Base-by-base conservation (phyloP, 306 rosid species). In the Rosa rugosa region DNA sequence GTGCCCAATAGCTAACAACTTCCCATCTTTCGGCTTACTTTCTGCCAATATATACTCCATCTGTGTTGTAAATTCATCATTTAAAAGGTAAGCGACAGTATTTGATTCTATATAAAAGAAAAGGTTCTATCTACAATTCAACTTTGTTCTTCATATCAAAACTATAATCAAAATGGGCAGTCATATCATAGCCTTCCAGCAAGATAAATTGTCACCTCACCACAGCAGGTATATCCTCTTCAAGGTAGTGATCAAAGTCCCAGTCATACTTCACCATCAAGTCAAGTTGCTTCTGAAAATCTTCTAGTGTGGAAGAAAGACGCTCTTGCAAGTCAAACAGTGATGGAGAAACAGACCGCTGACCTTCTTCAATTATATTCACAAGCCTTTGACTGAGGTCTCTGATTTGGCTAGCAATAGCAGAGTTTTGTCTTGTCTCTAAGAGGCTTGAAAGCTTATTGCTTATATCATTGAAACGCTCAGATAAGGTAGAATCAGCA, bases 201-300 rank as follows among this genome's bases (percentile, higher is more conserved):
- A 83, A 84, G 82, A 87, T 78, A 87, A 86, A 91, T 86, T 81
- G 98, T 87, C 98, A 91, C 88, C 96, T 95, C 91, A 95, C 99
- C 97, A 83, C 98, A 69, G 92, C 89, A 85, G 99, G 99, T 74
- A 95, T 84, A 77, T 95, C 99, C 88, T 95, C 98, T 86, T 93
- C 94, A 85, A 95, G 85, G 87, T 93, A 93, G 86, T 90, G 89
- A 81, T 95, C 99, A 16, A 95, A 91, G 86, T 95, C 99, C 99
- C 99, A 95, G 81, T 95, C 97, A 83, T 93, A 95, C 77, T 93
- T 95, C 87, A 91, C 94, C 17, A 95, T 86, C 91, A 95, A 88
- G 80, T 95, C 99, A 80, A 95, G 93, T 83, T 95, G 98, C 81
- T 91, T 93, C 88, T 93, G 98, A 86, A 93, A 95, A 79, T 95